phyloP scores from a whole-genome alignment of 768 basidiomycete species.

The Jaapia argillacea region DNA sequence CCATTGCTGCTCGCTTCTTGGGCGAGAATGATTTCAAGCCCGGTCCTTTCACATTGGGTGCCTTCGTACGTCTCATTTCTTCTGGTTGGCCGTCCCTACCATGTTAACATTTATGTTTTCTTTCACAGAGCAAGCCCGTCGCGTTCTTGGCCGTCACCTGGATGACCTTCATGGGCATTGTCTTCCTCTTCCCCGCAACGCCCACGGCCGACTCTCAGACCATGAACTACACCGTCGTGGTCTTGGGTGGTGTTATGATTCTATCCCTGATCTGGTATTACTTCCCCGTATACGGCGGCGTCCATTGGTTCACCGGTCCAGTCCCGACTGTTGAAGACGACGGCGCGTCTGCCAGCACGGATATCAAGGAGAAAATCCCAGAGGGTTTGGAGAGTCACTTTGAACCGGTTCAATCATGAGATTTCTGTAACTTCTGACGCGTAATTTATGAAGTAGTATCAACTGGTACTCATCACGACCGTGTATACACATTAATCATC shows the following conservation, averaged over 20 bases:
- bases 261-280: constrained; percentile 27
- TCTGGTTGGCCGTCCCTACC: no score
- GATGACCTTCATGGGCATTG: constrained; percentile 26
- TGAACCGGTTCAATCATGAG: no score
- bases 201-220: constrained; percentile 18
- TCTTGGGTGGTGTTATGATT: constrained; percentile 22
- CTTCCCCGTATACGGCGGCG: constrained; percentile 19
- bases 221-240: constrained; percentile 33
- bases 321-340: constrained; percentile 9
- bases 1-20: constrained; percentile 39
- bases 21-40: constrained; percentile 39
- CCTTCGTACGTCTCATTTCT: constrained; percentile 3
- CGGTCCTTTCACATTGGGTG: constrained; percentile 40
- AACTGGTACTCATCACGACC: no score
- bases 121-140: constrained; percentile 4
- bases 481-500: no score
- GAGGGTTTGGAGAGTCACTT: no score
- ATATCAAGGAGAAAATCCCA: no score
- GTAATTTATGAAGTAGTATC: no score
- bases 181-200: constrained; percentile 25
- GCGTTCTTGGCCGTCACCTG: constrained; percentile 12
- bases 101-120: no score
- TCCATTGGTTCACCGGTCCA: constrained; percentile 19
- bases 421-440: no score
- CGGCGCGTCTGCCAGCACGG: no score